phyloP scores from a whole-genome alignment of 2,329 filamentous ascomycete species.

The Amauroascus niger region DNA sequence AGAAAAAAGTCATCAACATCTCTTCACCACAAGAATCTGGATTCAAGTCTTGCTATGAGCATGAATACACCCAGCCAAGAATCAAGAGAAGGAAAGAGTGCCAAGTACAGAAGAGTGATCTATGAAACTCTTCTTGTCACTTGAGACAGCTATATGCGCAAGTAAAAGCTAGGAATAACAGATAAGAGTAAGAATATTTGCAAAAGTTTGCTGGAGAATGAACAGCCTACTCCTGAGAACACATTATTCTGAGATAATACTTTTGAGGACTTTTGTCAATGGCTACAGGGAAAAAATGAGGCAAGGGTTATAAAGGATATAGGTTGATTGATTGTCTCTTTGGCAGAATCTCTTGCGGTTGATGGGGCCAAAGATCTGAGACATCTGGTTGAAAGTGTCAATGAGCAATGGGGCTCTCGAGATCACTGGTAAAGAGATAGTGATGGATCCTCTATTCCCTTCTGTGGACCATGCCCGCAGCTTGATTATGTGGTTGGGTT shows the following conservation, averaged over 20 bases:
- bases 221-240: conserved; percentile 22
- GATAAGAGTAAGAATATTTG: conserved; percentile 22
- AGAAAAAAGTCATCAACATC: conserved; percentile 19
- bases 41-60: conserved; percentile 12
- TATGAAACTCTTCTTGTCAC: conserved; percentile 15
- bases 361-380: conserved; percentile 23
- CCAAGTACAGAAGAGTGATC: conserved; percentile 16
- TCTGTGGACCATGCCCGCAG: conserved; percentile 23
- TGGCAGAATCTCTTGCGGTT: conserved; percentile 27
- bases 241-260: conserved; percentile 29
- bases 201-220: conserved; percentile 21
- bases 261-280: conserved; percentile 27
- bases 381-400: conserved; percentile 34
- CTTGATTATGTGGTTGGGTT: conserved; percentile 34
- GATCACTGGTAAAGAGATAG: no score
- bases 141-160: conserved; percentile 20
- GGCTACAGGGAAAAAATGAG: conserved; percentile 22
- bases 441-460: conserved; percentile 29
- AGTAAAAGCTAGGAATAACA: conserved; percentile 18
- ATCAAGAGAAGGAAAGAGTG: conserved; percentile 18
- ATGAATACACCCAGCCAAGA: conserved; percentile 18
- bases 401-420: conserved; percentile 39
- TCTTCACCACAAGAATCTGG: conserved; percentile 19
- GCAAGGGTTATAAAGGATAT: conserved; percentile 29
- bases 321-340: conserved; percentile 29